These are phyloP conservation scores for Xylaria multiplex DNA, from an alignment of 2,329 filamentous ascomycete species.

Conservation along the genomic window DNA sequence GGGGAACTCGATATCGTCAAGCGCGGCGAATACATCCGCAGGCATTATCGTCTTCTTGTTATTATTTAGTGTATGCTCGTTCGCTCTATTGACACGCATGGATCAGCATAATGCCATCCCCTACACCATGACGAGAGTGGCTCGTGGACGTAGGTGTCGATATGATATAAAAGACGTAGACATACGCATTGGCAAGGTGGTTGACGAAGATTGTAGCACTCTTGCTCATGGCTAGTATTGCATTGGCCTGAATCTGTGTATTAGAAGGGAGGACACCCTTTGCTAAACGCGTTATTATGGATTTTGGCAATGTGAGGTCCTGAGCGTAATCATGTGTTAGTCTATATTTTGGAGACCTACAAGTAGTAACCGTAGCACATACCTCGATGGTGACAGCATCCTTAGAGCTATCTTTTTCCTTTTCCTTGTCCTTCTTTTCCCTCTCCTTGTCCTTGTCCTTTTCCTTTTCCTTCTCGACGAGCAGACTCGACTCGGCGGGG, in stretches of 20 bases:
- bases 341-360: background rate
- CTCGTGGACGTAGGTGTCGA: conserved; percentile 34
- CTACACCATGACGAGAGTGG: background rate
- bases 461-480: conserved; percentile 49
- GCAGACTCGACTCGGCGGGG: conserved; percentile 40
- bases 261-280: conserved; percentile 83
- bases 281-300: conserved; percentile 80
- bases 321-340: conserved; percentile 48
- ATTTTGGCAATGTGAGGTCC: conserved; percentile 82
- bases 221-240: conserved; percentile 80
- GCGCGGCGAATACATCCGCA: conserved; percentile 77
- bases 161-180: conserved; percentile 36
- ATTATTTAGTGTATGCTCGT: conserved; percentile 72
- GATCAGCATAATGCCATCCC: conserved; percentile 17
- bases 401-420: conserved; percentile 41
- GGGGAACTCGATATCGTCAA: conserved; percentile 81
- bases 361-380: conserved; percentile 27
- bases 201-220: conserved; percentile 86
- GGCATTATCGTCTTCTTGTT: conserved; percentile 83
- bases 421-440: conserved; percentile 49
- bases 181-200: conserved; percentile 79
- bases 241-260: conserved; percentile 85
- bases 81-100: conserved; percentile 64
- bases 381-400: conserved; percentile 64
- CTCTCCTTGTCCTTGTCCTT: conserved; percentile 51